A percentile compares a stretch with the other conserved stretches of the same genome.
Evolutionary conservation across 306 rosid species (phyloP).

Genomic region (Abrus pulchellus): DNA sequence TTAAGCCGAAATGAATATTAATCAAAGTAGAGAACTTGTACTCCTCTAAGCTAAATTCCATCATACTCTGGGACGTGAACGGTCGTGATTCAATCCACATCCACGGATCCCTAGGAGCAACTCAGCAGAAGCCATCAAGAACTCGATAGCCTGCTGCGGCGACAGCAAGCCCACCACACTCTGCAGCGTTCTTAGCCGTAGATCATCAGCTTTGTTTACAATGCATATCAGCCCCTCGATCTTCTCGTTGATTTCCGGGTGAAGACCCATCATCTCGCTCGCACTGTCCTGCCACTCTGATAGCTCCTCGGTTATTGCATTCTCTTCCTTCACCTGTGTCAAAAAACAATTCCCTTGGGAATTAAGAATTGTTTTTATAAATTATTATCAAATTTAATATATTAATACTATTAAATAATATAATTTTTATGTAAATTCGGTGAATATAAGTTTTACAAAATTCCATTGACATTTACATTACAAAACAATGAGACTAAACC

Average conservation of each 20-base stretch:
- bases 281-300: slow-evolving; percentile 91
- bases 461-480: no score
- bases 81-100: slow-evolving; percentile 80
- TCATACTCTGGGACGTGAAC: slow-evolving; percentile 39
- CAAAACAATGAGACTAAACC: no score
- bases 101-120: slow-evolving; percentile 73
- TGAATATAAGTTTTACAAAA: no score
- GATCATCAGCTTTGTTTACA: slow-evolving; percentile 76
- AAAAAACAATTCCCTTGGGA: no score
- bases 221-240: slow-evolving; percentile 56
- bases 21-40: no score
- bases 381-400: no score
- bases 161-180: slow-evolving; percentile 71
- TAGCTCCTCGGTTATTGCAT: slow-evolving; percentile 74
- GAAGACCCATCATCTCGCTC: slow-evolving; percentile 59
- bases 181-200: slow-evolving; percentile 71
- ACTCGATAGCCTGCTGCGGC: slow-evolving; percentile 78
- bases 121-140: slow-evolving; percentile 76
- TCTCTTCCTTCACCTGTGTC: slow-evolving; percentile 78
- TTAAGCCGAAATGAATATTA: no score
- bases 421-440: no score
- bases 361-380: no score
- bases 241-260: slow-evolving; percentile 51
- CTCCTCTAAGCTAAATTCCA: neutral
- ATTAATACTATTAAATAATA: no score